Evolutionary conservation across 2,329 filamentous ascomycete species (phyloP), one percentile per base, ranked within the genome.

Genomic region (Aureobasidium pullulans): DNA sequence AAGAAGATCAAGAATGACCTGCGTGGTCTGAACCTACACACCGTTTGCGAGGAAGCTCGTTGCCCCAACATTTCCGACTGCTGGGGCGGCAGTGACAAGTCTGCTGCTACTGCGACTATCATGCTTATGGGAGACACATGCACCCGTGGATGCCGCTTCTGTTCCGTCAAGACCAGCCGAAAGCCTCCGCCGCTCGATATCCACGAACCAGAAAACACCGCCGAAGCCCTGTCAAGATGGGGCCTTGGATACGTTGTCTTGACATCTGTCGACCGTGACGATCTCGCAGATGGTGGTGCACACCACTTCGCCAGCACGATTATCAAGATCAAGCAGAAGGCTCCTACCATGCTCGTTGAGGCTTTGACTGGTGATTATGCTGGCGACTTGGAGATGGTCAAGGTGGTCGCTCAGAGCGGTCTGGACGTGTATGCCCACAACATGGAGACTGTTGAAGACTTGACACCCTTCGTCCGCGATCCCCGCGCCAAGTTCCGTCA

Each of bases 61-160:
- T 99, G 94, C 75, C 94, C 94, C 62, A 99, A 99, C 75, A 96
- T 99, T 62, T 91, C 88, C 64, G 93, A 97, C 72, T 99, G 94
- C 79, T 99, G 94, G 94, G 94, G 94, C 62, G 94, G 94, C 36
- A 85, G 81, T 70, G 84, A 88, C 72, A 96, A 96, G 78, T 87
- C 85, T 65, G 87, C 90, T 29, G 94, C 94, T 4, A 99, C 94
- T 34, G 94, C 94, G 2, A 99, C 94, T 10, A 97, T 99, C 74
- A 99, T 99, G 94, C 79, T 99, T 49, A 97, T 97, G 92, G 94
- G 94, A 64, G 94, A 99, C 73, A 97, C 93, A 8, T 99, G 94
- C 75, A 99, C 94, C 16, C 84, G 94, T 62, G 94, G 93, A 16
- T 99, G 94, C 75, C 85, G 94, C 57, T 99, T 99, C 79, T 99